A percentile compares a stretch with the other conserved stretches of the same genome.
Conservation (phyloP, 2,329 filamentous ascomycete genomes). For the Hypoxylon sp. region DNA sequence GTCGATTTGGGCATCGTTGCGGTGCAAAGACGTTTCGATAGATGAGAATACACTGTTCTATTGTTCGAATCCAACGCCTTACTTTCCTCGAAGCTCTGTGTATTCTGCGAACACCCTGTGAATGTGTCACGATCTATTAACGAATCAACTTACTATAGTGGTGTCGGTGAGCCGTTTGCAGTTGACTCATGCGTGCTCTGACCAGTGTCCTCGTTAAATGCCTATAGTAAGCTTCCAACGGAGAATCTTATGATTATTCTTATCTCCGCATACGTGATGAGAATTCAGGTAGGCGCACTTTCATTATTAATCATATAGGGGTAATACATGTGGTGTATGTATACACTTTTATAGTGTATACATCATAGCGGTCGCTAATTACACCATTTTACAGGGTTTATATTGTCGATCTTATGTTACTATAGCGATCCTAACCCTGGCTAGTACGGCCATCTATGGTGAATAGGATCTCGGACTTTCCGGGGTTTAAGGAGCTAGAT, state of each 20-base stretch:
- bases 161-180: background rate
- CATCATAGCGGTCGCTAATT: conserved; percentile 21
- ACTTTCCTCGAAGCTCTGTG: background rate
- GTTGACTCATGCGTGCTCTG: conserved; percentile 4
- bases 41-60: background rate
- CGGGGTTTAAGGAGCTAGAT: conserved; percentile 8
- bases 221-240: background rate
- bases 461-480: conserved; percentile 12
- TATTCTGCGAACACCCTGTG: background rate
- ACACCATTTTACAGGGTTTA: conserved; percentile 17
- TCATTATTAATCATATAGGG: conserved; percentile 10
- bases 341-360: background rate
- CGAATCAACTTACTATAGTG: background rate
- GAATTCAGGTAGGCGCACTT: background rate
- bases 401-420: conserved; percentile 16
- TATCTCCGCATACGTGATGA: conserved; percentile 10
- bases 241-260: conserved; percentile 1
- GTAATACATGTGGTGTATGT: background rate
- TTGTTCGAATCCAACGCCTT: background rate
- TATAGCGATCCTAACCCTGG: background rate
- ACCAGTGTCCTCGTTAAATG: background rate
- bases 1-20: background rate
- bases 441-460: conserved; percentile 9
- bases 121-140: background rate
- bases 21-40: background rate